Base-by-base conservation (phyloP, 2,329 filamentous ascomycete species). In the Lasiodiplodia theobromae region DNA sequence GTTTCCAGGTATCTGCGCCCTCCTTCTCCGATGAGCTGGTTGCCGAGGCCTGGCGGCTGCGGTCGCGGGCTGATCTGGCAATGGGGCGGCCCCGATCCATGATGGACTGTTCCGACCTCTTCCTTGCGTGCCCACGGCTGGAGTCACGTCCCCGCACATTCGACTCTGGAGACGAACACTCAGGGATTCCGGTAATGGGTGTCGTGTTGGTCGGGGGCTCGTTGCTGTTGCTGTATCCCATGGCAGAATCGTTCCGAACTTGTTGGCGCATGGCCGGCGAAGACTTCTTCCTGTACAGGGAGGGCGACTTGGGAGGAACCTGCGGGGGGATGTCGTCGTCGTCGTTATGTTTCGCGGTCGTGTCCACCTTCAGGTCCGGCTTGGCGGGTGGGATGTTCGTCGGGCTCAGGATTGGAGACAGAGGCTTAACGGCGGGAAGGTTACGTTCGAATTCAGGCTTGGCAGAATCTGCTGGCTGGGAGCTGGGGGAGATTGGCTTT, bases 21-120 rank as follows among this genome's bases (percentile, higher is more conserved):
- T 76, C 73, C 7, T 74, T 72, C 66, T 81, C 78, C 34, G 78
- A 79, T 49, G 74, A 73, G 37, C 77, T 77, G 28, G 74, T 72
- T 68, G 75, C 76, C 58, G 76, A 72, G 38, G 74, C 76, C 70
- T 79, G 79, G 62, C 73, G 75, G 21, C 72, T 66, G 21, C 44
- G 58, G 5, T 64, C 51, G n/a, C 34, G 49, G 37, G 52, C 28
- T 25, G 67, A 71, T 44, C 75, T 74, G 62, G 75, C 72, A 44
- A 76, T 71, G n/a, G 78, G 78, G 38, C 78, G 73, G 31, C 79
- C 79, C 60, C 78, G 75, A 57, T 80, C 78, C 72, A 80, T 78
- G 57, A 80, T 74, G 2, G 77, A 80, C 11, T 76, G 77, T 34
- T 80, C 78, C 14, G 79, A 81, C 71, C 75, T 62, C 56, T 62